These are phyloP conservation scores for Nemania bipapillata DNA, from an alignment of 2,329 filamentous ascomycete genomes.

Conservation along the genomic window DNA sequence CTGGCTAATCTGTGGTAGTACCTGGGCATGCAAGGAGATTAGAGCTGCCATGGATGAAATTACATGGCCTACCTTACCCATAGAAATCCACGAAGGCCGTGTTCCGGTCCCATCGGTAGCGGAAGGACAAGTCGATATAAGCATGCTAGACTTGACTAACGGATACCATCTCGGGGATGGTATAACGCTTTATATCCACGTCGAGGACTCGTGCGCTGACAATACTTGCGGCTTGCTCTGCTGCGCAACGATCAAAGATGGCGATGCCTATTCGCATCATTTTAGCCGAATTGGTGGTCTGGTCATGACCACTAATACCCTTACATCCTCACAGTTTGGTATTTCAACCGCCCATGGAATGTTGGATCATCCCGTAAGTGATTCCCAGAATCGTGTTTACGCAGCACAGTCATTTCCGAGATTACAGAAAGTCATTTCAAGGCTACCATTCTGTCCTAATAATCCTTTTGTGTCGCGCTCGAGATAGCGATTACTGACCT, in stretches of 20 bases:
- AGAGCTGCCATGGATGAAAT: constrained; percentile 25
- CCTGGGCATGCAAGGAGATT: constrained; percentile 31
- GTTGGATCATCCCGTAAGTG: constrained; percentile 26
- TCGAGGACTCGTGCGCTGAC: constrained; percentile 13
- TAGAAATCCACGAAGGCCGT: constrained; percentile 28
- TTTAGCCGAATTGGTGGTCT: constrained; percentile 34
- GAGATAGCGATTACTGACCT: background rate
- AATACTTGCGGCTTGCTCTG: constrained; percentile 23
- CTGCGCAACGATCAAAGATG: constrained; percentile 27
- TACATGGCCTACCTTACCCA: constrained; percentile 25
- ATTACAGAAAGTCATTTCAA: background rate
- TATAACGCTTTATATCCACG: constrained; percentile 24
- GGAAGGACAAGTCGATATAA: constrained; percentile 23
- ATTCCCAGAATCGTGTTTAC: background rate
- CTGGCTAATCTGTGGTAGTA: constrained; percentile 29
- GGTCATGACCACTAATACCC: constrained; percentile 22
- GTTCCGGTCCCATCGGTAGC: constrained; percentile 17
- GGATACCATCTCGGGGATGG: constrained; percentile 23
- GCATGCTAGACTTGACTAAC: constrained; percentile 23
- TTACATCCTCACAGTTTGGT: constrained; percentile 28
- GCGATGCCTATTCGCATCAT: constrained; percentile 24
- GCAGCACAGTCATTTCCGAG: background rate
- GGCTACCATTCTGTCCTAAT: background rate
- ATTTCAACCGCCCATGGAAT: constrained; percentile 33
- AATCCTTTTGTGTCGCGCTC: background rate